phyloP scores from a whole-genome alignment of 2,329 filamentous ascomycete species.

The Curvularia sp. region DNA sequence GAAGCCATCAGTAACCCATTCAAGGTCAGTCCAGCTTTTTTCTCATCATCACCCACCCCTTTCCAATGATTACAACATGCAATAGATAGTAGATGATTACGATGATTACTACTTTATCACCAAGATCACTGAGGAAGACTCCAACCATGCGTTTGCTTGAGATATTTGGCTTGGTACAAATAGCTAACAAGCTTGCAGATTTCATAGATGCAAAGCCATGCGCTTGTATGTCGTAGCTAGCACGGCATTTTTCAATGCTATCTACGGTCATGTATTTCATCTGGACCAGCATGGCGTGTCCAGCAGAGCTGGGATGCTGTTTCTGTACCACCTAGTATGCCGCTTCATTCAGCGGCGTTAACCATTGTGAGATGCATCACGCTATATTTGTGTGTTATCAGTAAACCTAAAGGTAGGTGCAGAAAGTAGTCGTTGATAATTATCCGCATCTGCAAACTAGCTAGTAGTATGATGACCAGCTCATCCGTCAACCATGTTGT shows the following conservation, averaged over 20 bases:
- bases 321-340: not conserved
- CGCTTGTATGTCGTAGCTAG: not conserved
- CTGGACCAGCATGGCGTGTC: not conserved
- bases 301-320: not conserved
- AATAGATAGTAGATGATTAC: slow-evolving; percentile 73
- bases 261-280: not conserved
- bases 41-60: slow-evolving; percentile 25
- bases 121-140: slow-evolving; percentile 71
- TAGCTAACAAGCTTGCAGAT: slow-evolving; percentile 38
- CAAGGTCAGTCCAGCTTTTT: slow-evolving; percentile 23
- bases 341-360: not conserved
- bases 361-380: not conserved
- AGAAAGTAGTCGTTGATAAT: not conserved
- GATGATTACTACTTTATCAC: slow-evolving; percentile 67
- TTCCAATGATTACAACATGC: slow-evolving; percentile 71
- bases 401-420: not conserved
- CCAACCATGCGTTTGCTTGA: slow-evolving; percentile 23
- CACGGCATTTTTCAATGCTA: not conserved
- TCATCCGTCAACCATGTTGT: slow-evolving; percentile 8
- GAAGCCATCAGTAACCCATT: not conserved
- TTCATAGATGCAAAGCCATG: not conserved
- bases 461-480: not conserved
- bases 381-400: not conserved
- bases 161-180: slow-evolving; percentile 6
- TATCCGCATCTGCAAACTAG: not conserved